Conservation (phyloP, 106 monocot species). For the Ottelia alismoides region DNA sequence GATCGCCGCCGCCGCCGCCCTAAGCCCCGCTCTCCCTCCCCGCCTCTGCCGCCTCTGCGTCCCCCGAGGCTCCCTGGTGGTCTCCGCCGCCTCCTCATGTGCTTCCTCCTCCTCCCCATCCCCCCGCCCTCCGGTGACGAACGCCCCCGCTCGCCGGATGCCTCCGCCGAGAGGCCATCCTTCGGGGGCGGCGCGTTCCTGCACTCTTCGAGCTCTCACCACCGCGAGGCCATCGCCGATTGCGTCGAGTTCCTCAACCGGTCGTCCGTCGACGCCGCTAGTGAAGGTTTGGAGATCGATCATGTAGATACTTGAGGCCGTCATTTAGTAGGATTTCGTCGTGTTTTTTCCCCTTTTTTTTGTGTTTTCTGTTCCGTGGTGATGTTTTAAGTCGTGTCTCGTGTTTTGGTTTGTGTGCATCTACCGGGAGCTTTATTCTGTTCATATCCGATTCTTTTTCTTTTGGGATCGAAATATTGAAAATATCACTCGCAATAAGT, state of each 20-base stretch:
- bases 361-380: too few relatives aligned
- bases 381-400: too few relatives aligned
- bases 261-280: background rate
- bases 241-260: background rate
- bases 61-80: background rate
- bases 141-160: background rate
- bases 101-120: background rate
- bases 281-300: too few relatives aligned
- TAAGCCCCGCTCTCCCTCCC: background rate
- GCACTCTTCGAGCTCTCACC: background rate
- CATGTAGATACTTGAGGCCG: too few relatives aligned
- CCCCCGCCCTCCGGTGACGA: background rate
- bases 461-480: too few relatives aligned
- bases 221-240: background rate
- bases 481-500: too few relatives aligned
- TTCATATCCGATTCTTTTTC: too few relatives aligned
- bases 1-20: too few relatives aligned
- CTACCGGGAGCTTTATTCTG: too few relatives aligned
- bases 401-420: too few relatives aligned
- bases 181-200: background rate
- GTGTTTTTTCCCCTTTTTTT: too few relatives aligned
- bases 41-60: background rate
- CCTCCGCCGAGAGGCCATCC: background rate
- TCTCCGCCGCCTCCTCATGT: background rate
- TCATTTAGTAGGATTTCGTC: too few relatives aligned